Base-by-base conservation (phyloP, 208 protist species). In the Trypanosomatidae sp. region DNA sequence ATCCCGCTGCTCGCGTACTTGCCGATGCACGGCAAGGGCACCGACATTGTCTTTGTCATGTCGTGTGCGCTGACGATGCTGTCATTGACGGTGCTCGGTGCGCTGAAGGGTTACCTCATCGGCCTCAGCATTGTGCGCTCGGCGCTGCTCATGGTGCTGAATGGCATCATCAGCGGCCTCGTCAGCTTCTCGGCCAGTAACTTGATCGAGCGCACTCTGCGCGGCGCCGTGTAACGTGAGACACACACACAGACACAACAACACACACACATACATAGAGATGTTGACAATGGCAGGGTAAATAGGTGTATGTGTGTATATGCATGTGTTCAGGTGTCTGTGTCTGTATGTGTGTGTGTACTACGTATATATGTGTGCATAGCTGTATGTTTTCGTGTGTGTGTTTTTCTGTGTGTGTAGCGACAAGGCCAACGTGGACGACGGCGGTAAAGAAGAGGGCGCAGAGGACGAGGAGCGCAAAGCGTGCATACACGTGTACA, bases 1-100 rank as follows among this genome's bases (percentile, higher is more conserved):
- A 47, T 97, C 23, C 92, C 92, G 15, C 65, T 97, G 10, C 40
- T 95, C 30, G 87, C 83, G 16, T 95, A 95, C 48, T 22, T 88
- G 24, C 53, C 63, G 0, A 74, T 76, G 6, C 67, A 75, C 6
- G 81, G 82, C 15, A 57, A 86, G 40, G 83, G 74, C 21, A 58
- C 71, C 11, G 80, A 92, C 52, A 43, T 25, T 15, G 56, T 80
- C 20, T 96, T 96, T 62, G 53, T 73, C 32, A 47, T 92, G 2
- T 78, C 86, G 0, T 88, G 80, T 53, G 16, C 75, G n/a, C 48
- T 95, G 20, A 94, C 88, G 0, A 52, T 66, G 24, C 32, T 74
- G 10, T 77, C 84, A 1, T 64, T 96, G 18, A 53, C 89, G 15
- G 54, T 83, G 7, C 71, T 96, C 7, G 92, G 92, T 21, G 66